These are phyloP conservation scores for Leishmania lainsoni DNA, from an alignment of 208 protist genomes.

Conservation along the genomic window DNA sequence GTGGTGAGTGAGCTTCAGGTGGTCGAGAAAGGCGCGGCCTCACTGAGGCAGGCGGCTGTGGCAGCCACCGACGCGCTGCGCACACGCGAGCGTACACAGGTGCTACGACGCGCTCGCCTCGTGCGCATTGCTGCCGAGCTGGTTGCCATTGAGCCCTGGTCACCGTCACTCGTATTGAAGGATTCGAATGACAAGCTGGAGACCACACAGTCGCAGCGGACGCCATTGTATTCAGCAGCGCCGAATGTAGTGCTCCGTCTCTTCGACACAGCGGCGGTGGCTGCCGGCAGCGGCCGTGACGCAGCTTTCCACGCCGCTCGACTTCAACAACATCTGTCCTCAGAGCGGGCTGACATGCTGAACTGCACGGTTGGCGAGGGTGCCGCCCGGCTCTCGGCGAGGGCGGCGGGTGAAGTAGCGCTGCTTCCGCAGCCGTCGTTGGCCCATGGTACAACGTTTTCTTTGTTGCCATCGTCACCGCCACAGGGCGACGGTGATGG, in stretches of 20 bases:
- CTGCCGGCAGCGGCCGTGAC: slow-evolving; percentile 23
- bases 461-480: slow-evolving; percentile 1
- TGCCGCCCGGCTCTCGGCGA: not conserved
- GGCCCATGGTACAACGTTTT: not conserved
- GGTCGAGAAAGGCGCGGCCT: slow-evolving; percentile 29
- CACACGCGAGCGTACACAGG: slow-evolving; percentile 48
- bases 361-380: not conserved
- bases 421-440: slow-evolving; percentile 7
- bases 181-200: not conserved
- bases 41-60: slow-evolving; percentile 16
- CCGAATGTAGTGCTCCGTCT: slow-evolving; percentile 22
- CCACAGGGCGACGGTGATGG: not conserved
- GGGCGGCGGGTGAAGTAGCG: slow-evolving; percentile 7
- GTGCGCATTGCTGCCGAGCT: slow-evolving; percentile 38
- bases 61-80: slow-evolving; percentile 44
- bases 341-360: not conserved
- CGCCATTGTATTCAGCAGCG: not conserved
- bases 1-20: slow-evolving; percentile 32
- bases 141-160: slow-evolving; percentile 6
- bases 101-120: slow-evolving; percentile 46
- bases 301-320: not conserved
- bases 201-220: not conserved
- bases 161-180: not conserved
- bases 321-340: not conserved
- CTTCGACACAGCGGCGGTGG: slow-evolving; percentile 9